Evolutionary conservation across 2,329 filamentous ascomycete species (phyloP).

Genomic region (Cladosporium austrohemisphaericum): DNA sequence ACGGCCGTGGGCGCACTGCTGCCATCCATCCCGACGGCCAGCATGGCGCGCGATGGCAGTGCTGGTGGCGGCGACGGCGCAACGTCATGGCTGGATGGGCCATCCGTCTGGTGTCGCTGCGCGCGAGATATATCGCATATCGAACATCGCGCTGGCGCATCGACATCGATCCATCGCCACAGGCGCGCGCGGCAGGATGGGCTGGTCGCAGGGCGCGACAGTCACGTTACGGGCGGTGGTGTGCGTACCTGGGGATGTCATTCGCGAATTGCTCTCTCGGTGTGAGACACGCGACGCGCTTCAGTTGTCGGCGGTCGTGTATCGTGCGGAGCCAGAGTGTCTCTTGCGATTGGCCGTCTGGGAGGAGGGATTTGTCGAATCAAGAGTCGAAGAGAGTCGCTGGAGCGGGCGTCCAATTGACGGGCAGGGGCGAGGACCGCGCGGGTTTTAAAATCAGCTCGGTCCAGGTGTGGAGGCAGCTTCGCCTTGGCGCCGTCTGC

Average conservation of each 20-base stretch:
- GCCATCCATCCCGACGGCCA: too few relatives aligned
- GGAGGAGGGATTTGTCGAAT: background rate
- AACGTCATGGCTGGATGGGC: slow-evolving; percentile 3
- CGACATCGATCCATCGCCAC: too few relatives aligned
- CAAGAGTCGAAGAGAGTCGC: slow-evolving; percentile 1
- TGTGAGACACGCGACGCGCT: slow-evolving; percentile 15
- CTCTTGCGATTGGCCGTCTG: slow-evolving; percentile 11
- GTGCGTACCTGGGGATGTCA: background rate
- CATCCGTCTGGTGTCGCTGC: background rate
- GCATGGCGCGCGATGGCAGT: slow-evolving; percentile 1
- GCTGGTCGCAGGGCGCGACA: slow-evolving; percentile 1
- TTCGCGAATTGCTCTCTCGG: background rate
- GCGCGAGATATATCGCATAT: too few relatives aligned
- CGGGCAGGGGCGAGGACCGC: background rate
- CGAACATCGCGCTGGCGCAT: too few relatives aligned
- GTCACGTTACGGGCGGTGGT: slow-evolving; percentile 14
- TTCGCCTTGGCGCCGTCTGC: too few relatives aligned
- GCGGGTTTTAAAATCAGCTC: background rate
- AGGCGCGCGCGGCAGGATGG: slow-evolving; percentile 8
- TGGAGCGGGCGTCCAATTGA: slow-evolving; percentile 7
- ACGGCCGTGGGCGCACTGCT: slow-evolving; percentile 2
- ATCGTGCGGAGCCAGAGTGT: too few relatives aligned
- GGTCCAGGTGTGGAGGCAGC: too few relatives aligned
- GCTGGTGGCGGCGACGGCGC: slow-evolving; percentile 5
- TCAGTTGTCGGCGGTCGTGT: slow-evolving; percentile 3